Evolutionary conservation across 202 grass and related monocot species (phyloP).

Genomic region (Setaria viridis): DNA sequence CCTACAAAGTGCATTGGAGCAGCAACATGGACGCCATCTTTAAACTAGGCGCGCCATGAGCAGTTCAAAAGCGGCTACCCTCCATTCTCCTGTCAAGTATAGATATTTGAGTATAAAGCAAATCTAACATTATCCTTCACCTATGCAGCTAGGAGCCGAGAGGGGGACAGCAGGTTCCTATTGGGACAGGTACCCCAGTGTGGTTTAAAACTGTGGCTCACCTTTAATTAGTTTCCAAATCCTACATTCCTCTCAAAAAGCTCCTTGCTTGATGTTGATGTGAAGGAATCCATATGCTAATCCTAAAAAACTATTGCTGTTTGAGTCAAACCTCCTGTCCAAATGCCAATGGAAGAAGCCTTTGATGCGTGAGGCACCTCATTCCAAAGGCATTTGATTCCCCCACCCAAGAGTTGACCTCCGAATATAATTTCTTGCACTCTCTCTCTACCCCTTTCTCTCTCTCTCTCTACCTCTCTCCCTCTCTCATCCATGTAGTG

Average conservation of each 20-base stretch:
- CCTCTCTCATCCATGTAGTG: slow-evolving; percentile 47
- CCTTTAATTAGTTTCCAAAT: slow-evolving; percentile 49
- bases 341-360: slow-evolving; percentile 71
- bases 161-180: slow-evolving; percentile 15
- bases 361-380: slow-evolving; percentile 77
- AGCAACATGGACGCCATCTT: slow-evolving; percentile 39
- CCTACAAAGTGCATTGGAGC: slow-evolving; percentile 57
- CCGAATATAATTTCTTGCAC: slow-evolving; percentile 66
- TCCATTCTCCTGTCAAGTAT: slow-evolving; percentile 25
- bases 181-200: slow-evolving; percentile 29
- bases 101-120: slow-evolving; percentile 25
- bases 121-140: slow-evolving; percentile 47
- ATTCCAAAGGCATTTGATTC: slow-evolving; percentile 91
- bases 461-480: background rate
- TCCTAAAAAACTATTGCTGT: slow-evolving; percentile 46
- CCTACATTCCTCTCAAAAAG: slow-evolving; percentile 48
- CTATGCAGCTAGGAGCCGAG: slow-evolving; percentile 6
- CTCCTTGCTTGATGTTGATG: slow-evolving; percentile 60
- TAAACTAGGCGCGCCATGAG: slow-evolving; percentile 41
- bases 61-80: slow-evolving; percentile 34
- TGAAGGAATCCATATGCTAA: slow-evolving; percentile 53
- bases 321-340: slow-evolving; percentile 74
- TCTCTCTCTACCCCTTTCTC: background rate
- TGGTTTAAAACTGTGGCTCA: slow-evolving; percentile 38
- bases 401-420: slow-evolving; percentile 99